A percentile compares a stretch with the other conserved stretches of the same genome.
These are phyloP conservation scores for Talaromyces sp. DNA, from an alignment of 2,329 filamentous ascomycete species.

Conservation along the genomic window DNA sequence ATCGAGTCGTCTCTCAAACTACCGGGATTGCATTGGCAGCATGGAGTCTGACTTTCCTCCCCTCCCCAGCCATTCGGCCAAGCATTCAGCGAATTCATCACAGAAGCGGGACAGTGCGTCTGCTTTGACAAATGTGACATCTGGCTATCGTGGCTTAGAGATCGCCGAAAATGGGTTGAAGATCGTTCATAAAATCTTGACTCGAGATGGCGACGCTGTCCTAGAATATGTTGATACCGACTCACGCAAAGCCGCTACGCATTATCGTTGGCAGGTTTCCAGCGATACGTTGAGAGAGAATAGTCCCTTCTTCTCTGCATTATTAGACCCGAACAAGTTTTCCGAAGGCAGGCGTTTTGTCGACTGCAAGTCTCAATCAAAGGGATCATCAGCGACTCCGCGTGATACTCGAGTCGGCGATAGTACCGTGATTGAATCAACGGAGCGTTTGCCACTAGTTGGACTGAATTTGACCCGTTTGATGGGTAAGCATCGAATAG, in stretches of 20 bases:
- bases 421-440: constrained; percentile 3
- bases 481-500: constrained; percentile 28
- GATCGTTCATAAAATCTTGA: constrained; percentile 23
- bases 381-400: constrained; percentile 15
- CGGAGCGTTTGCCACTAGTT: constrained; percentile 28
- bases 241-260: constrained; percentile 14
- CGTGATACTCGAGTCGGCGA: constrained; percentile 1
- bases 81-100: not conserved
- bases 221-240: constrained; percentile 30
- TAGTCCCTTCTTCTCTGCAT: constrained; percentile 40
- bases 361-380: constrained; percentile 22
- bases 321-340: constrained; percentile 44
- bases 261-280: constrained; percentile 34
- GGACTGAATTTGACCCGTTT: constrained; percentile 28
- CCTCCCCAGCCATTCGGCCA: constrained; percentile 17
- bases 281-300: constrained; percentile 31
- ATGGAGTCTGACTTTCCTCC: constrained; percentile 29
- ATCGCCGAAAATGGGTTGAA: constrained; percentile 11
- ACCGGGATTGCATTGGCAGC: not conserved
- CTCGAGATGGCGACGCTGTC: constrained; percentile 34
- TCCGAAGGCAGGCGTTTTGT: constrained; percentile 37
- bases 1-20: not conserved
- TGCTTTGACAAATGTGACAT: not conserved
- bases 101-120: constrained; percentile 3
- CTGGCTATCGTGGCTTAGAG: constrained; percentile 8